Evolutionary conservation across 495 filamentous ascomycete genomes (phyloP).

Genomic region (Penicillium goetzii): DNA sequence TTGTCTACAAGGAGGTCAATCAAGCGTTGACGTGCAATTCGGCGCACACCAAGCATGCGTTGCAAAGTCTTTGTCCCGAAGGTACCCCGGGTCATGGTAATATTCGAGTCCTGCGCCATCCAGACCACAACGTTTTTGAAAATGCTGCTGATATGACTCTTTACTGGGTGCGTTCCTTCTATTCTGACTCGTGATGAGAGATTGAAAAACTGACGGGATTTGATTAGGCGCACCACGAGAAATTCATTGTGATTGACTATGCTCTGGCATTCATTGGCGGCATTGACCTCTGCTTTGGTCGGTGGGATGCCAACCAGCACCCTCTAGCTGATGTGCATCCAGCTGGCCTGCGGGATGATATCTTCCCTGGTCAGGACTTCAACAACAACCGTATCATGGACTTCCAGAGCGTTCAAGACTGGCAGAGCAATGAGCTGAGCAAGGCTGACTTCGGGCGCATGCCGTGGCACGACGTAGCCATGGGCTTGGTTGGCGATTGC

Average conservation of each 20-base stretch:
- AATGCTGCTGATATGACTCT: conserved; percentile 96
- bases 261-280: conserved; percentile 88
- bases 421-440: conserved; percentile 90
- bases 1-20: conserved; percentile 88
- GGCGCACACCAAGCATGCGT: conserved; percentile 86
- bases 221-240: conserved; percentile 83
- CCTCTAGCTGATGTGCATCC: conserved; percentile 86
- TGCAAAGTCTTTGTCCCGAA: conserved; percentile 78
- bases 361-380: conserved; percentile 96
- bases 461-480: conserved; percentile 96
- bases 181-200: neutral
- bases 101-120: conserved; percentile 87
- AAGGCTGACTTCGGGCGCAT: conserved; percentile 92
- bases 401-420: conserved; percentile 86
- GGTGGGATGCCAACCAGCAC: conserved; percentile 89
- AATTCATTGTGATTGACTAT: conserved; percentile 94
- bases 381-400: conserved; percentile 97
- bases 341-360: conserved; percentile 74
- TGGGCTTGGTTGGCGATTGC: conserved; percentile 85
- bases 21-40: conserved; percentile 91
- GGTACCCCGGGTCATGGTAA: conserved; percentile 82
- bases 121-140: conserved; percentile 92
- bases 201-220: neutral
- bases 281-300: conserved; percentile 93
- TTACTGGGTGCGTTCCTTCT: conserved; percentile 67